Evolutionary conservation across 2,329 filamentous ascomycete genomes (phyloP), one percentile per base, ranked within the genome.

Genomic region (Stagonosporopsis cucurbitacearum): DNA sequence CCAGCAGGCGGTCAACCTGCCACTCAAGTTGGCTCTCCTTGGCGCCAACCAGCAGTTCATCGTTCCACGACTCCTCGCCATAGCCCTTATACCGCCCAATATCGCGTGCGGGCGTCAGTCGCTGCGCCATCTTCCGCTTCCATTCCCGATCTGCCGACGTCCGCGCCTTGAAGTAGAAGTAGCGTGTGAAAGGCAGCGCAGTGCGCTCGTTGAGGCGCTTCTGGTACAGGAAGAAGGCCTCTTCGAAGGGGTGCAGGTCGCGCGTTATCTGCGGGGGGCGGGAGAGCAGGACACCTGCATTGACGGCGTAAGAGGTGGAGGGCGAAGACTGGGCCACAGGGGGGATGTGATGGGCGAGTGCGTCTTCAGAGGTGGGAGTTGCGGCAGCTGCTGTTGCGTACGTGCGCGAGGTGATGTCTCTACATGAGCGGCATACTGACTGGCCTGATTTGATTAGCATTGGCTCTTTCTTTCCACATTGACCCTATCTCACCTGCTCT

Each of bases 181-280:
- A 90, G 64, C 90, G 87, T 53, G 90, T 90, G 77, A 98, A 99
- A 1, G 93, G 91, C 4, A 95, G 84, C 19, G 88, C 87, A 48
- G 96, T 84, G 39, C 95, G 90, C 82, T 99, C 95, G 77, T 98
- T 96, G 58, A 99, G 84, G 13, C 95, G 92, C 69, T 94, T 94
- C 80, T 99, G 95, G 80, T 99, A 99, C 75, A 99, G 92, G 82
- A 89, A 96, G 79, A 89, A 98, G 62, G 94, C 84, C 72, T 92
- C 90, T 78, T 99, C 95, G 78, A 99, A 98, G 12, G 91, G 83
- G 30, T 90, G 90, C 50, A 94, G 87, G 58, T 89, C 83, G 64
- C 90, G 89, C 23, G 95, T 98, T 69, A 99, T 83, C 56, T 96
- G 81, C 6, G 95, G 95, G 43, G 95, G 86, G 25, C 95, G 91